phyloP scores from a whole-genome alignment of 768 basidiomycete species.

The Favolaschia claudopus region DNA sequence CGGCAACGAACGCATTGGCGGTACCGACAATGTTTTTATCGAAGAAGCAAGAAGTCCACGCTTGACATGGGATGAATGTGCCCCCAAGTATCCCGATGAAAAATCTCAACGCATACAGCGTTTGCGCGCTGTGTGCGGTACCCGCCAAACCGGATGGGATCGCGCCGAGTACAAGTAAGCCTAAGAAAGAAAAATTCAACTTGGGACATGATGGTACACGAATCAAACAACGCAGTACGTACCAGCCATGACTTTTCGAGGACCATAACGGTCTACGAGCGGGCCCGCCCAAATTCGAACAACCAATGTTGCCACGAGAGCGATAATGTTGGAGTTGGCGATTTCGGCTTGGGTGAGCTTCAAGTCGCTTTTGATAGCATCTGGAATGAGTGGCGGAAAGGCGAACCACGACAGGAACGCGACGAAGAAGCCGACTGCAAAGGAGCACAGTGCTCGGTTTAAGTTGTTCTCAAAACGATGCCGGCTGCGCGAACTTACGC shows the following conservation, averaged over 20 bases:
- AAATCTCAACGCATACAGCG: constrained; percentile 57
- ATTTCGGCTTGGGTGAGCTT: constrained; percentile 55
- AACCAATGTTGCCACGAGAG: constrained; percentile 55
- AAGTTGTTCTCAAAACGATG: background rate
- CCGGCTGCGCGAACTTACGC: constrained; percentile 21
- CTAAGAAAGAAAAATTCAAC: no score
- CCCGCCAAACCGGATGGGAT: constrained; percentile 68
- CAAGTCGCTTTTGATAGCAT: constrained; percentile 62
- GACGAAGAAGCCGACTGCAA: constrained; percentile 55
- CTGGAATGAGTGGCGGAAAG: constrained; percentile 66
- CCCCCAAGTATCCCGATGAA: constrained; percentile 69
- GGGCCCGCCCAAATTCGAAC: constrained; percentile 59
- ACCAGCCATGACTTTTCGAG: constrained; percentile 61
- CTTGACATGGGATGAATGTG: constrained; percentile 67
- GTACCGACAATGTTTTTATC: constrained; percentile 53
- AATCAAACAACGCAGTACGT: background rate
- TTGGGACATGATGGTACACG: no score
- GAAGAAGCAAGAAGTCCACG: constrained; percentile 69
- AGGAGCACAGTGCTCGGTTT: background rate
- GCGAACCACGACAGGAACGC: constrained; percentile 64
- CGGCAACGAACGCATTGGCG: constrained; percentile 63
- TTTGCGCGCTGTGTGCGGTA: constrained; percentile 46
- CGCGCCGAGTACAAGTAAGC: constrained; percentile 58
- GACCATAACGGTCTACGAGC: constrained; percentile 58
- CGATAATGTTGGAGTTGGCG: constrained; percentile 59